Evolutionary conservation across 163 green algal species (phyloP), one percentile per base, ranked within the genome.

Genomic region (Chlamydomonas reinhardtii): DNA sequence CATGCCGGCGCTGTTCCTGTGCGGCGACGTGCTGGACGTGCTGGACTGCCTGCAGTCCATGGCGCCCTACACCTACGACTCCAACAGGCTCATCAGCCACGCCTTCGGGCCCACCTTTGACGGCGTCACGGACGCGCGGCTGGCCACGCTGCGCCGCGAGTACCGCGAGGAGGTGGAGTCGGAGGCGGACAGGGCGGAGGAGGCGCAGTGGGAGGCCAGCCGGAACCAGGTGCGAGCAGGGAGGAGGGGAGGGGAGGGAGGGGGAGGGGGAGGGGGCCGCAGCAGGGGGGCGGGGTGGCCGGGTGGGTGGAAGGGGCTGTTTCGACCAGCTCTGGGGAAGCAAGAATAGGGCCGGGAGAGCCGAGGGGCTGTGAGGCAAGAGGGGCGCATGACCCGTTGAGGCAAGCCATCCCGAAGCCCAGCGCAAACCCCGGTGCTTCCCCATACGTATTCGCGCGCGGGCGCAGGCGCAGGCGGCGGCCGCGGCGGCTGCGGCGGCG

Each of bases 11-110:
- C 83, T 97, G 39, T 76, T 94, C 75, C 78, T 64, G 35, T 92
- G 89, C 2, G n/a, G 69, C 31, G 89, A 92, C 37, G 72, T 90
- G 81, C 65, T 92, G 76, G 89, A 92, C 70, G 89, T 85, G 15
- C 86, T 90, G 78, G 73, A 90, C 73, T 43, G 87, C 74, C 72
- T 88, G 72, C 80, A 97, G 73, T 89, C 84, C 68, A 94, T 96
- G 91, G 93, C 94, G 0, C 92, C 93, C n/a, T 93, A 96, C 84
- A 94, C 89, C 2, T 96, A 95, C 83, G 94, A 97, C 85, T 85
- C 68, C 83, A 90, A 39, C 66, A 86, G 92, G 19, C 90, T 98
- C 39, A 79, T 97, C 34, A 43, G 15, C 8, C 16, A 35, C 73
- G 48, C 71, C 6, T 74, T 86, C 29, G 80, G 71, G 4, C 70